Evolutionary conservation across 2,329 filamentous ascomycete genomes (phyloP).

Genomic region (Ophiocordyceps camponoti-floridani): DNA sequence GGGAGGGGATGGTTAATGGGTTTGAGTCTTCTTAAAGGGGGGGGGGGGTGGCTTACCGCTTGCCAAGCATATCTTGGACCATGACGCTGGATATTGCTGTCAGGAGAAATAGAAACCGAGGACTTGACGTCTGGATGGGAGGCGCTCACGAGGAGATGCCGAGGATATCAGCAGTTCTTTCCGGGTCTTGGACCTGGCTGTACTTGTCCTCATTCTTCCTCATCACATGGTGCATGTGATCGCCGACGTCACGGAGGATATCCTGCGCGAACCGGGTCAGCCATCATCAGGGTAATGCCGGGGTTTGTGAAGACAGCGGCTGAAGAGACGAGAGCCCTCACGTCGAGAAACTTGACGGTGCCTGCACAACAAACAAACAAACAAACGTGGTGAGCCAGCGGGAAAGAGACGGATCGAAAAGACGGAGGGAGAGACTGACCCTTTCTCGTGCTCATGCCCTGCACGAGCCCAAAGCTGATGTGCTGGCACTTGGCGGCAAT

Average conservation of each 20-base stretch:
- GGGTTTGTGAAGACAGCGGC: not conserved
- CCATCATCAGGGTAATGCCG: too few relatives aligned
- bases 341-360: slow-evolving; percentile 4
- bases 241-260: slow-evolving; percentile 45
- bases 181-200: slow-evolving; percentile 69
- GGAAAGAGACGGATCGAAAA: slow-evolving; percentile 28
- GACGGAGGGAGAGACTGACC: slow-evolving; percentile 27
- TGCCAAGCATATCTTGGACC: slow-evolving; percentile 96
- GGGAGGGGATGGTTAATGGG: too few relatives aligned
- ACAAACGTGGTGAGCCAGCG: slow-evolving; percentile 3
- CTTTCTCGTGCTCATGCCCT: slow-evolving; percentile 52
- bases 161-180: slow-evolving; percentile 65
- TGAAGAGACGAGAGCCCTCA: not conserved
- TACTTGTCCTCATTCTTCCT: slow-evolving; percentile 81
- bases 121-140: not conserved
- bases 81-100: slow-evolving; percentile 46
- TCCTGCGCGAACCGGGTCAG: slow-evolving; percentile 3
- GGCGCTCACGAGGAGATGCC: slow-evolving; percentile 46
- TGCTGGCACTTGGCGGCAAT: slow-evolving; percentile 52
- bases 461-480: slow-evolving; percentile 57
- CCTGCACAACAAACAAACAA: not conserved
- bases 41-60: slow-evolving; percentile 39
- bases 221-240: slow-evolving; percentile 98
- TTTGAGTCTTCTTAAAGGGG: too few relatives aligned
- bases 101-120: not conserved